phyloP scores from a whole-genome alignment of 2,329 filamentous ascomycete species.

The Onygenales sp. region DNA sequence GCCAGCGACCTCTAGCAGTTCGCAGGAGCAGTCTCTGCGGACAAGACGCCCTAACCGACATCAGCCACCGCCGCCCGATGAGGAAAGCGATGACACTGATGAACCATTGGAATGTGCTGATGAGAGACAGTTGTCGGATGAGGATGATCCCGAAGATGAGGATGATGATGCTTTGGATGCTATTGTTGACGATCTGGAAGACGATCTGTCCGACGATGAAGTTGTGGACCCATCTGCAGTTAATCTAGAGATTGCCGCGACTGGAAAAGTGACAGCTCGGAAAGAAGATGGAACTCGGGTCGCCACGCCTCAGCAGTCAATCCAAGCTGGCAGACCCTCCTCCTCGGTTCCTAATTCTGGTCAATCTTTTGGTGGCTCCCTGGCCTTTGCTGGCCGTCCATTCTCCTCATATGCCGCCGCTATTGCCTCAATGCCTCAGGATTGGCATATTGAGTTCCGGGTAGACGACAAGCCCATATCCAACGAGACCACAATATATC shows the following conservation, averaged over 20 bases:
- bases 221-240: constrained; percentile 77
- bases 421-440: constrained; percentile 68
- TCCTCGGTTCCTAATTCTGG: constrained; percentile 24
- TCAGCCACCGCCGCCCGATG: constrained; percentile 43
- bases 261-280: constrained; percentile 78
- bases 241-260: constrained; percentile 78
- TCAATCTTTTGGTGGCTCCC: constrained; percentile 41
- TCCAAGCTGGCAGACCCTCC: constrained; percentile 36
- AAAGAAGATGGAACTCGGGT: constrained; percentile 87
- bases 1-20: constrained; percentile 25
- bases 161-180: constrained; percentile 60
- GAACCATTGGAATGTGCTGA: constrained; percentile 85
- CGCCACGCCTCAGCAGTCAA: constrained; percentile 63
- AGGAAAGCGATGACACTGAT: constrained; percentile 53
- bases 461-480: constrained; percentile 74
- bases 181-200: constrained; percentile 83
- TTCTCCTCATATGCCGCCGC: constrained; percentile 74
- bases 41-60: constrained; percentile 57
- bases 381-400: constrained; percentile 47
- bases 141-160: constrained; percentile 50
- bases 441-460: constrained; percentile 97
- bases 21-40: constrained; percentile 28
- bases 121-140: constrained; percentile 71
- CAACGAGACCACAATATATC: constrained; percentile 91
- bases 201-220: constrained; percentile 67